Conservation (phyloP, 768 basidiomycete species). For the Suillus subalutaceus region DNA sequence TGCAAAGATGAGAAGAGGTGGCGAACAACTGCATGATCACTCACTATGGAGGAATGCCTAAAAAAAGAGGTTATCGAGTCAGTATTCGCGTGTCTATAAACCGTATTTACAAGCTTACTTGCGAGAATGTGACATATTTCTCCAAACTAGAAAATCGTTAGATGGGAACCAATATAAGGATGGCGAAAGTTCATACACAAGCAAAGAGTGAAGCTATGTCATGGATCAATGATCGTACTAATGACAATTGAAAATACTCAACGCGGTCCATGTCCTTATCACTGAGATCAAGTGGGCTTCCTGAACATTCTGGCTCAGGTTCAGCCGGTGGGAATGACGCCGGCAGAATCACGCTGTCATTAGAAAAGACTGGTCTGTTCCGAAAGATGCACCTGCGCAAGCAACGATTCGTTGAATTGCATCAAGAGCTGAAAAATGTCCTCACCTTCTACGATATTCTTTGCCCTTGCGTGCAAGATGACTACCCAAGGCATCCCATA, state of each 20-base stretch:
- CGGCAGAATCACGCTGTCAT: slow-evolving; percentile 50
- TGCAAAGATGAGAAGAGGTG: neutral
- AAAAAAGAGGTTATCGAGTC: neutral
- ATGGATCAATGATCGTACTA: neutral
- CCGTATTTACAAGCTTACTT: slow-evolving; percentile 14
- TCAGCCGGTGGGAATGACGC: slow-evolving; percentile 52
- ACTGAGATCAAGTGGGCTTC: slow-evolving; percentile 36
- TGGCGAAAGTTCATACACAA: slow-evolving; percentile 48
- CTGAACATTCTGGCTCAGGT: slow-evolving; percentile 19
- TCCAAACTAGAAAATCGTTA: slow-evolving; percentile 48
- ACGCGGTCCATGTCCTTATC: slow-evolving; percentile 54
- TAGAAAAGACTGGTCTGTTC: slow-evolving; percentile 33
- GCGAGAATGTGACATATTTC: slow-evolving; percentile 35
- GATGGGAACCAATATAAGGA: slow-evolving; percentile 17
- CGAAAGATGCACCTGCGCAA: slow-evolving; percentile 49
- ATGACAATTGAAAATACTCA: slow-evolving; percentile 3
- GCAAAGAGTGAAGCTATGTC: slow-evolving; percentile 54
- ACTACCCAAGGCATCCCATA: slow-evolving; percentile 49
- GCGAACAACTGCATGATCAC: neutral
- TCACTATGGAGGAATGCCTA: slow-evolving; percentile 28
- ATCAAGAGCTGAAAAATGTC: neutral
- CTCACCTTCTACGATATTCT: slow-evolving; percentile 57
- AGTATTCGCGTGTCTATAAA: neutral
- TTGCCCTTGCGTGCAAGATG: slow-evolving; percentile 47
- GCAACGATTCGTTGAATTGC: neutral